A percentile compares a stretch with the other conserved stretches of the same genome.
Conservation (phyloP, 140 eudicot species). For the Ambrosia hybrid region DNA sequence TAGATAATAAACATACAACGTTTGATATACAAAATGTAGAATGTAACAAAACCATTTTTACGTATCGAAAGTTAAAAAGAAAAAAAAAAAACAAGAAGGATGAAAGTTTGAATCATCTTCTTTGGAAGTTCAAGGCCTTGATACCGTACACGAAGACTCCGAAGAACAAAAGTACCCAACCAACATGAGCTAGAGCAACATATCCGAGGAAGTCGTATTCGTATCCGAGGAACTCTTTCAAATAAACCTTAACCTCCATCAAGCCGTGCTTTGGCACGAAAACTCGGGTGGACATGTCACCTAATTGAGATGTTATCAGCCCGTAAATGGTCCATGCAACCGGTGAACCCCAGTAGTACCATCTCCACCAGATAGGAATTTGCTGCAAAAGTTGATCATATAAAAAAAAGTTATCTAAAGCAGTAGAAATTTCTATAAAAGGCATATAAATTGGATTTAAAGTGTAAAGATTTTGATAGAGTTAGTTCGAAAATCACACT, state of each 20-base stretch:
- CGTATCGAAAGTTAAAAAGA: background rate
- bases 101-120: constrained; percentile 26
- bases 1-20: background rate
- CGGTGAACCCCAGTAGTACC: constrained; percentile 73
- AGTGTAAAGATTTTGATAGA: too few relatives aligned
- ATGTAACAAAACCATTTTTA: background rate
- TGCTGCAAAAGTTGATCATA: constrained; percentile 37
- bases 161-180: constrained; percentile 53
- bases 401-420: too few relatives aligned
- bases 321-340: constrained; percentile 72
- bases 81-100: background rate
- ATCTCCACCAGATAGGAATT: constrained; percentile 80
- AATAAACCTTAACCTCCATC: constrained; percentile 40
- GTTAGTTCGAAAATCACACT: too few relatives aligned
- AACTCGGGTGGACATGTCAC: constrained; percentile 39
- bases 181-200: constrained; percentile 53
- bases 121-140: constrained; percentile 59
- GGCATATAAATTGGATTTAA: too few relatives aligned
- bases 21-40: background rate
- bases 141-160: constrained; percentile 56
- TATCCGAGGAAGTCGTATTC: constrained; percentile 48
- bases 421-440: too few relatives aligned
- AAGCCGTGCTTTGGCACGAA: constrained; percentile 35
- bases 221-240: constrained; percentile 45
- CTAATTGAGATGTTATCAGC: constrained; percentile 57